Evolutionary conservation across 805 yeast genomes (phyloP).

Genomic region (Wickerhamiella alocasiicola): DNA sequence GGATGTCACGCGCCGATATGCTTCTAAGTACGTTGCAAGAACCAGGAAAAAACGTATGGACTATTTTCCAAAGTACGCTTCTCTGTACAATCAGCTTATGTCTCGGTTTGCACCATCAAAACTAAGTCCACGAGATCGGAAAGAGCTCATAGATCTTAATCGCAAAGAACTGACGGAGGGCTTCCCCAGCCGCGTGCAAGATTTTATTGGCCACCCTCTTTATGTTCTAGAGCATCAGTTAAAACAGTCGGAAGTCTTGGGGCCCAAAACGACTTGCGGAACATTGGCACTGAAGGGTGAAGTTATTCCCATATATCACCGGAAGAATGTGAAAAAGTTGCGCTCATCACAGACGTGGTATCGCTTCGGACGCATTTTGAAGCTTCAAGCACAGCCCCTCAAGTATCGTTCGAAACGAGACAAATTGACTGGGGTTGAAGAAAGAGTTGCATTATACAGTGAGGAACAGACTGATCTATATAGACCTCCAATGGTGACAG

Average conservation of each 20-base stretch:
- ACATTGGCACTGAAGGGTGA: conserved; percentile 40
- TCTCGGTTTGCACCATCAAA: conserved; percentile 22
- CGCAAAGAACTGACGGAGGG: conserved; percentile 64
- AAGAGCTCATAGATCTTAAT: conserved; percentile 48
- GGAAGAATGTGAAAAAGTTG: conserved; percentile 50
- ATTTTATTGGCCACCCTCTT: conserved; percentile 75
- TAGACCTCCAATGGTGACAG: conserved; percentile 48
- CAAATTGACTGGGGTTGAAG: conserved; percentile 18
- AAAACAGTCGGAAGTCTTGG: conserved; percentile 55
- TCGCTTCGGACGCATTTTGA: conserved; percentile 61
- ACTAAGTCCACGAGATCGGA: conserved; percentile 26
- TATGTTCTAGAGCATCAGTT: conserved; percentile 72
- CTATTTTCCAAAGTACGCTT: conserved; percentile 31
- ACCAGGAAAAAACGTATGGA: conserved; percentile 63
- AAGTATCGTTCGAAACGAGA: conserved; percentile 28
- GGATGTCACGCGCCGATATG: conserved; percentile 80
- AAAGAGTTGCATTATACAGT: conserved; percentile 43
- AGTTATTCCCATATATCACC: conserved; percentile 38
- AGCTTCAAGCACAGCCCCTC: conserved; percentile 55
- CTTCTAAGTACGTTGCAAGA: conserved; percentile 57
- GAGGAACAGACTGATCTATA: conserved; percentile 64
- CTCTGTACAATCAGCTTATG: conserved; percentile 49
- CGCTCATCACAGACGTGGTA: conserved; percentile 80
- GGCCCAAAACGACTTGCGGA: conserved; percentile 59
- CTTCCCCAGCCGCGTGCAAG: conserved; percentile 72